Evolutionary conservation across 192 early-diverging fungal species (phyloP).

Genomic region (Entomortierella chlamydospora): DNA sequence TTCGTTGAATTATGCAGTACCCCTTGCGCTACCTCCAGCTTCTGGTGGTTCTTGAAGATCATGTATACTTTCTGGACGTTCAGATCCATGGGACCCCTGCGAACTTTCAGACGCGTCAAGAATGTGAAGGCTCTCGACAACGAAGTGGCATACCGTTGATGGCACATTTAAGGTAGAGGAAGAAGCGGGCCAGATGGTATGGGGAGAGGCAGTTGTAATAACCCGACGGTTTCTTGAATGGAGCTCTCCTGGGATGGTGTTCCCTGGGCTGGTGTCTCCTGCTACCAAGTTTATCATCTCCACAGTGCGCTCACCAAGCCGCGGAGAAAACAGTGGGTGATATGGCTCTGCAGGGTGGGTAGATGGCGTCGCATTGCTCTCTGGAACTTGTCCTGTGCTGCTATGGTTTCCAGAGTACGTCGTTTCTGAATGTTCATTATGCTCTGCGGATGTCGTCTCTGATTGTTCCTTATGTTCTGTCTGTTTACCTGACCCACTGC

Average conservation of each 20-base stretch:
- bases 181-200: not conserved
- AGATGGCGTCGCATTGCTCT: too few relatives aligned
- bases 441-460: not conserved
- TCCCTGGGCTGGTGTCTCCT: slow-evolving; percentile 17
- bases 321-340: slow-evolving; percentile 27
- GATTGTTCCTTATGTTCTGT: not conserved
- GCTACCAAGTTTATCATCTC: slow-evolving; percentile 29
- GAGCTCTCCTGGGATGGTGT: slow-evolving; percentile 23
- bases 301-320: slow-evolving; percentile 21
- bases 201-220: not conserved
- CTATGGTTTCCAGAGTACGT: not conserved
- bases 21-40: too few relatives aligned
- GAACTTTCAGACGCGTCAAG: slow-evolving; percentile 9
- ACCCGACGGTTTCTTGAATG: not conserved
- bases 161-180: not conserved
- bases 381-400: not conserved
- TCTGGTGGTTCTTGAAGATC: not conserved
- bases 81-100: not conserved
- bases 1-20: too few relatives aligned
- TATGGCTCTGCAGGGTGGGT: slow-evolving; percentile 1
- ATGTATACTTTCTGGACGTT: not conserved
- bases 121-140: slow-evolving; percentile 1
- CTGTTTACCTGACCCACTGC: not conserved
- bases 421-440: not conserved
- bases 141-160: not conserved